Conservation (phyloP, 345 rosid genomes). For the Eucalyptus sp. region DNA sequence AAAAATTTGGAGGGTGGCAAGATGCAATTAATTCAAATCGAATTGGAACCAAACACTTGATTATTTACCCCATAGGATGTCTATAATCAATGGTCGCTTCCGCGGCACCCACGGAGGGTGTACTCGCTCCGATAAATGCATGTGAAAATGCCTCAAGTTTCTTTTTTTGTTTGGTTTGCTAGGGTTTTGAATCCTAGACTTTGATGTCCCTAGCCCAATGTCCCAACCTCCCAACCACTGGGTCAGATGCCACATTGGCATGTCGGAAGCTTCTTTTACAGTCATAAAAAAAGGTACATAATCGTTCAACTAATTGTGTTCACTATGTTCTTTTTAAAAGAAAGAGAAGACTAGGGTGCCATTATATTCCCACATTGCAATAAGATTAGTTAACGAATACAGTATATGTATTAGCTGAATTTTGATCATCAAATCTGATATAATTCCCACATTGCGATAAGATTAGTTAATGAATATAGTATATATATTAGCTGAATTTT, state of each 20-base stretch:
- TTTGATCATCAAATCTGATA: not conserved
- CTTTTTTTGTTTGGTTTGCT: no score
- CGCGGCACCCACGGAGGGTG: not conserved
- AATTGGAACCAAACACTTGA: not conserved
- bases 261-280: not conserved
- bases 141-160: not conserved
- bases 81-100: not conserved
- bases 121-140: not conserved
- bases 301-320: not conserved
- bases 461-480: no score
- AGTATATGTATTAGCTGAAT: not conserved
- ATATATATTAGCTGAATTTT: no score
- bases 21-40: not conserved
- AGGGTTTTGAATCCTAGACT: not conserved
- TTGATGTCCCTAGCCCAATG: not conserved
- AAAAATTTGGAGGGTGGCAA: not conserved
- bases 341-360: not conserved
- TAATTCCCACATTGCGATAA: no score
- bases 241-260: not conserved
- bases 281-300: not conserved
- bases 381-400: not conserved
- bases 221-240: not conserved
- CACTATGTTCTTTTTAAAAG: not conserved
- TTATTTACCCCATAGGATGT: not conserved
- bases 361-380: not conserved